A percentile compares a stretch with the other conserved stretches of the same genome.
Evolutionary conservation across 176 grass and related monocot species (phyloP).

Genomic region (Urochloa ruziziensis): DNA sequence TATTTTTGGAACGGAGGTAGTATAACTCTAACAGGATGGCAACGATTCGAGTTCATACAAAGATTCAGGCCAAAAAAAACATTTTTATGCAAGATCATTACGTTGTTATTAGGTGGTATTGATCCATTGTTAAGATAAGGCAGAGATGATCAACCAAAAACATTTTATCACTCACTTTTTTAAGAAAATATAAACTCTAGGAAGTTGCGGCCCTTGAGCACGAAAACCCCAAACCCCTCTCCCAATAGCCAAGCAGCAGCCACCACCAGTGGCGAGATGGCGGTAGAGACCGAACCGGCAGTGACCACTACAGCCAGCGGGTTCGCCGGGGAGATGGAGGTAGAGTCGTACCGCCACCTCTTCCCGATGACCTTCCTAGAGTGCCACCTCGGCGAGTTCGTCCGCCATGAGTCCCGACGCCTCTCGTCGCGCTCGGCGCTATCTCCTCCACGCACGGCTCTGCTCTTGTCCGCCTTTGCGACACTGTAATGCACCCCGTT

Average conservation of each 20-base stretch:
- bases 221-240: neutral
- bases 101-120: too few relatives aligned
- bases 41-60: too few relatives aligned
- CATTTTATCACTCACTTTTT: too few relatives aligned
- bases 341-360: constrained; percentile 83
- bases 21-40: too few relatives aligned
- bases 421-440: constrained; percentile 53
- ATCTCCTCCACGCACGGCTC: constrained; percentile 71
- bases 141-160: too few relatives aligned
- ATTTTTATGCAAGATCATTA: too few relatives aligned
- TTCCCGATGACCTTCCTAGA: constrained; percentile 77
- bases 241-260: neutral
- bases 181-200: too few relatives aligned
- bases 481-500: constrained; percentile 45
- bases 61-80: too few relatives aligned
- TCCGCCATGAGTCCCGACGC: constrained; percentile 72
- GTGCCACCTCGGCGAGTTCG: constrained; percentile 56
- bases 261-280: constrained; percentile 5
- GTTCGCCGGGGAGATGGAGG: constrained; percentile 66
- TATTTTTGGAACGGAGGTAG: too few relatives aligned
- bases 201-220: neutral
- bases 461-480: constrained; percentile 70
- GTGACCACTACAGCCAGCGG: constrained; percentile 26
- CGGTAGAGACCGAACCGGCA: neutral
- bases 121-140: too few relatives aligned